Evolutionary conservation across 2,329 filamentous ascomycete genomes (phyloP).

Genomic region (Emericellopsis cladophorae): DNA sequence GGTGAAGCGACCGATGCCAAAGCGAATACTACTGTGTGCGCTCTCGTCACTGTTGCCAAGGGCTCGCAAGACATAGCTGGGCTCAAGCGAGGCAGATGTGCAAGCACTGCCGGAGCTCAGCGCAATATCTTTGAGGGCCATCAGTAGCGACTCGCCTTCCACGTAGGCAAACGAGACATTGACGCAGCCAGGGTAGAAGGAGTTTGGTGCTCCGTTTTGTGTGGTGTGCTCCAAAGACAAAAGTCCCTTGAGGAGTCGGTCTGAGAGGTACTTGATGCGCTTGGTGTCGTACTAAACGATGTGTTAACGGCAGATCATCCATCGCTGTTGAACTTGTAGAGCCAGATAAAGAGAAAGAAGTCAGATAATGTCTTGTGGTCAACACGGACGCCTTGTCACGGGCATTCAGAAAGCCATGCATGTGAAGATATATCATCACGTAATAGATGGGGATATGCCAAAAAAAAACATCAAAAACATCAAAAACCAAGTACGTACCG

Average conservation of each 20-base stretch:
- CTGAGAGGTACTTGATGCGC: conserved; percentile 70
- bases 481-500: conserved; percentile 46
- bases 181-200: conserved; percentile 91
- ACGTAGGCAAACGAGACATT: conserved; percentile 98
- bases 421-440: conserved; percentile 77
- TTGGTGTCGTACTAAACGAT: conserved; percentile 74
- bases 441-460: conserved; percentile 21
- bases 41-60: conserved; percentile 95
- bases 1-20: conserved; percentile 94
- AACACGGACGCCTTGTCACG: conserved; percentile 47
- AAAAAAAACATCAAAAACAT: conserved; percentile 7
- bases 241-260: conserved; percentile 71
- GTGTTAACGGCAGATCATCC: conserved; percentile 7
- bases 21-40: conserved; percentile 93
- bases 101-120: conserved; percentile 93
- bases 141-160: conserved; percentile 92
- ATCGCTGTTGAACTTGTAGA: neutral
- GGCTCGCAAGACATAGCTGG: conserved; percentile 88
- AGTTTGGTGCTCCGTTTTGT: conserved; percentile 72
- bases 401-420: conserved; percentile 84
- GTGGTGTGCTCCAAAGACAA: conserved; percentile 83
- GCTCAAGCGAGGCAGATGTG: conserved; percentile 91
- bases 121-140: conserved; percentile 97
- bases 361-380: conserved; percentile 57
- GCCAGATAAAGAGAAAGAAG: conserved; percentile 3